Evolutionary conservation across 106 monocot genomes (phyloP).

Genomic region (Dendrobium officinale): DNA sequence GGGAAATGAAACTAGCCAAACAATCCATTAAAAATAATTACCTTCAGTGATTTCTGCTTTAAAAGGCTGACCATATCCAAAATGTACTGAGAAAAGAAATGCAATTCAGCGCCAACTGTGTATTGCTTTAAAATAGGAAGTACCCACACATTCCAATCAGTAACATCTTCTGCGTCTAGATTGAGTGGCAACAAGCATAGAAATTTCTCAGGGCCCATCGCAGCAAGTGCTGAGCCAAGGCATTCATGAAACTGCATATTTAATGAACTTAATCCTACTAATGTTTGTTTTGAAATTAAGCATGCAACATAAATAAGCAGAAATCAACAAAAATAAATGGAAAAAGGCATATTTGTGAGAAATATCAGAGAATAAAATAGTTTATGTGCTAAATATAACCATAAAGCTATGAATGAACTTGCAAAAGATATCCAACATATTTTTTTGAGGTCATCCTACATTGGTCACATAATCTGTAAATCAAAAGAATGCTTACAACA

Average conservation of each 20-base stretch:
- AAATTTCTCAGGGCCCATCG: constrained; percentile 81
- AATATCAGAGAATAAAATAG: neutral
- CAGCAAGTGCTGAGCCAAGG: constrained; percentile 74
- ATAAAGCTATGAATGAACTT: neutral
- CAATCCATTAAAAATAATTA: constrained; percentile 16
- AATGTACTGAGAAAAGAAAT: constrained; percentile 55
- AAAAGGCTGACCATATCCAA: constrained; percentile 25
- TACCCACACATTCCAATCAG: constrained; percentile 63
- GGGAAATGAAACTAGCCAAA: constrained; percentile 1
- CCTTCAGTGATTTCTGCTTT: constrained; percentile 48
- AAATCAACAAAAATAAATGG: neutral
- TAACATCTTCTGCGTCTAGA: constrained; percentile 37
- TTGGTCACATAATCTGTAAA: neutral
- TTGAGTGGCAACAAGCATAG: constrained; percentile 55
- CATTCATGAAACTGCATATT: constrained; percentile 83
- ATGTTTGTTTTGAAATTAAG: neutral
- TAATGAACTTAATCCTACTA: neutral
- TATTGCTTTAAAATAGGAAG: constrained; percentile 86
- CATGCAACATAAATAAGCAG: neutral
- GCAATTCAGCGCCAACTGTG: constrained; percentile 65
- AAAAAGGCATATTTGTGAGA: neutral
- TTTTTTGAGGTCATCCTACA: neutral
- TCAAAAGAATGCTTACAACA: too few species aligned
- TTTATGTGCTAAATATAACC: neutral
- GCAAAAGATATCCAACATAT: neutral